Evolutionary conservation across 139 green algal species (phyloP).

Genomic region (Micractinium sp.): DNA sequence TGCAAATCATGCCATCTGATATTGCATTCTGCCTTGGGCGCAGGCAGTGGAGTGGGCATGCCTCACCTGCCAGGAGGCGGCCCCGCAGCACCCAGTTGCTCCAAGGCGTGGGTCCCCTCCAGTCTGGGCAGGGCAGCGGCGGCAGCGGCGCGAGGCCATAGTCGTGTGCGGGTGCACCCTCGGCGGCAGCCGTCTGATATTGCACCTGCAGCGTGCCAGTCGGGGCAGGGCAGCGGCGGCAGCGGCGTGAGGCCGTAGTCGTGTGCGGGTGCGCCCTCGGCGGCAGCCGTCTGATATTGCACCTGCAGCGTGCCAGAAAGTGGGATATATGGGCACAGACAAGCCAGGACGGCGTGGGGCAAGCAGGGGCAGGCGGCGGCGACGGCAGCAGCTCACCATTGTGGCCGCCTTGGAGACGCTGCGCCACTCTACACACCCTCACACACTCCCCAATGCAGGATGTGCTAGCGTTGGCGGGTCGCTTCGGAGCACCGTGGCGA

Average conservation of each 20-base stretch:
- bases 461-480: background rate
- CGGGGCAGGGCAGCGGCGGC: constrained; percentile 20
- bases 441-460: background rate
- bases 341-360: background rate
- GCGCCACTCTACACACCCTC: background rate
- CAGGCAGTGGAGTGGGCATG: too few species aligned
- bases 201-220: constrained; percentile 6
- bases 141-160: constrained; percentile 37
- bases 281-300: background rate
- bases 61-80: constrained; percentile 41
- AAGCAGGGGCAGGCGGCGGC: background rate
- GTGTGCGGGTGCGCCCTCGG: background rate
- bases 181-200: background rate
- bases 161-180: background rate
- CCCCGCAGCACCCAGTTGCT: constrained; percentile 50
- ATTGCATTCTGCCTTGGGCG: too few species aligned
- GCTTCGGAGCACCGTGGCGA: background rate
- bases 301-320: background rate
- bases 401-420: background rate
- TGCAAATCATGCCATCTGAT: too few species aligned
- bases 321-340: background rate
- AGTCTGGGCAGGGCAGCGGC: constrained; percentile 25
- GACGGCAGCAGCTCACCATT: background rate
- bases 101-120: constrained; percentile 44
- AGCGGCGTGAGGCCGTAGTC: constrained; percentile 33